phyloP scores from a whole-genome alignment of 2,329 filamentous ascomycete genomes.

The Teratosphaeria zuluensis region DNA sequence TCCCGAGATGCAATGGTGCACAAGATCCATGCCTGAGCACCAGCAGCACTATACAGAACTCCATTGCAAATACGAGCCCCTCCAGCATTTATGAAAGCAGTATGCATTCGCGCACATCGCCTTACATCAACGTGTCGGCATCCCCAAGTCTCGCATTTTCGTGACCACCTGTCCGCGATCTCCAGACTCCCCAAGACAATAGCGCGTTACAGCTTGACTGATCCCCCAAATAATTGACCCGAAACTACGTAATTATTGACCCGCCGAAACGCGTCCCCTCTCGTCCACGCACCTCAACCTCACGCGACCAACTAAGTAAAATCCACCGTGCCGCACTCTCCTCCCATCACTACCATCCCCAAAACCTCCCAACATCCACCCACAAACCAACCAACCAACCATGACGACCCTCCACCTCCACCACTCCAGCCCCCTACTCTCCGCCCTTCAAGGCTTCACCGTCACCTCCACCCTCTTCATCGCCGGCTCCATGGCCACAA shows the following conservation, averaged over 20 bases:
- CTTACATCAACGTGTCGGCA: too few relatives aligned
- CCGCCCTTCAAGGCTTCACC: constrained; percentile 9
- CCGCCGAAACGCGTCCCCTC: neutral
- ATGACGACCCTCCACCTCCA: constrained; percentile 2
- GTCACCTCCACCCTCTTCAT: constrained; percentile 10
- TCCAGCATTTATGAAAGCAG: too few relatives aligned
- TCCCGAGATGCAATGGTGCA: too few relatives aligned
- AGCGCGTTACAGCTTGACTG: too few relatives aligned
- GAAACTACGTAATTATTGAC: neutral
- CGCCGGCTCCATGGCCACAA: constrained; percentile 12
- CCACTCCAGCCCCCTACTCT: constrained; percentile 3
- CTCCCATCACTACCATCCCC: neutral
- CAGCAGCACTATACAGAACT: too few relatives aligned
- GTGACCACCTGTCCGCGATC: too few relatives aligned
- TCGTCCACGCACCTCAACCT: neutral
- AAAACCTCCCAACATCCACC: neutral
- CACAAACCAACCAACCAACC: neutral
- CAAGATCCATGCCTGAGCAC: too few relatives aligned
- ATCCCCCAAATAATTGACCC: neutral
- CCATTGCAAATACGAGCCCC: too few relatives aligned
- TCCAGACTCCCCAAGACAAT: too few relatives aligned
- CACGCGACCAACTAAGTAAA: neutral
- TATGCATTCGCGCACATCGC: too few relatives aligned
- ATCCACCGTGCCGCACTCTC: neutral
- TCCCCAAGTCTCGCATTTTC: too few relatives aligned